These are phyloP conservation scores for Berberis thunbergii DNA, from an alignment of 164 flowering plant genomes.

Conservation along the genomic window DNA sequence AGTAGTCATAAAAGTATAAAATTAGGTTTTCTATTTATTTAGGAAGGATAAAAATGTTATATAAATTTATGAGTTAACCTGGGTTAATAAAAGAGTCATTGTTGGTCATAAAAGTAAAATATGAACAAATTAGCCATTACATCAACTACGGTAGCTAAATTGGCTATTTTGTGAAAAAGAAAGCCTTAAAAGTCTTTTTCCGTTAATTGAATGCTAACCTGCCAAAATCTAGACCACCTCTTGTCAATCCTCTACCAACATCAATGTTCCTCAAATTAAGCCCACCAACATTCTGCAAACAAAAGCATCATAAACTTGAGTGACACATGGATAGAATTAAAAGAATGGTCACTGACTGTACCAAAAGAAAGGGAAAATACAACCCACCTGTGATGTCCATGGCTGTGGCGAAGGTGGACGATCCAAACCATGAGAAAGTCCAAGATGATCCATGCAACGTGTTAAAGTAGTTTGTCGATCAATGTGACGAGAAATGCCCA, in stretches of 20 bases:
- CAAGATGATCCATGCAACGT: constrained; percentile 39
- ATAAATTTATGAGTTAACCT: too few relatives aligned
- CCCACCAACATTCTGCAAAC: constrained; percentile 35
- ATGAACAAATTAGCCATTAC: too few relatives aligned
- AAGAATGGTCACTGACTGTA: background rate
- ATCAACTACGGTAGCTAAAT: too few relatives aligned
- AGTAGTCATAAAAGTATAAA: too few relatives aligned
- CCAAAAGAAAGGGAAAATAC: background rate
- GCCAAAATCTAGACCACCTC: constrained; percentile 55
- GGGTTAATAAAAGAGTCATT: too few relatives aligned
- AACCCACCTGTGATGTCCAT: constrained; percentile 50
- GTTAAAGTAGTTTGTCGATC: constrained; percentile 25
- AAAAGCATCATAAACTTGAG: background rate
- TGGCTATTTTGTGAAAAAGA: background rate
- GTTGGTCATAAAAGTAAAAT: too few relatives aligned
- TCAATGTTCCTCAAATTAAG: constrained; percentile 31
- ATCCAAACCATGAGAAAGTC: constrained; percentile 35
- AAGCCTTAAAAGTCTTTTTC: background rate
- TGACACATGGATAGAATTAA: background rate
- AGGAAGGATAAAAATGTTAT: too few relatives aligned
- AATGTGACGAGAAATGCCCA: constrained; percentile 24
- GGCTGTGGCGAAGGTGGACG: constrained; percentile 33
- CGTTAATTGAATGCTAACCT: constrained; percentile 35
- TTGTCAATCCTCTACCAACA: constrained; percentile 40
- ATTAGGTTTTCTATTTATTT: too few relatives aligned